phyloP scores from a whole-genome alignment of 75 land plant species.

The Selaginella tamariscina region DNA sequence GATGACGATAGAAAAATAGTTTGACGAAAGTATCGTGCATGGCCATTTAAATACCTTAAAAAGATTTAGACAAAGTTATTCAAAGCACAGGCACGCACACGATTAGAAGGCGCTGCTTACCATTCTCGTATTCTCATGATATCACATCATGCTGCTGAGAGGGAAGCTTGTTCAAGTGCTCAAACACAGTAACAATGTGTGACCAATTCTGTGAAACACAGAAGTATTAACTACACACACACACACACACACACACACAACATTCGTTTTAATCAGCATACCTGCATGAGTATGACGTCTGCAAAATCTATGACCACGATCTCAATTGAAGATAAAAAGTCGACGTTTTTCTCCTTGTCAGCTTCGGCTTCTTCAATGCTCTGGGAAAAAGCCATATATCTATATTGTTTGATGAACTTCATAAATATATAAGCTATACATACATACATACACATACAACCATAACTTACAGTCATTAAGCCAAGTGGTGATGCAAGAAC shows the following conservation, averaged over 20 bases:
- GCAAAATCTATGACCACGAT: conserved; percentile 77
- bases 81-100: too few species aligned
- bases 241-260: background rate
- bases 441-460: conserved; percentile 11
- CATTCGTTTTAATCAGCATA: conserved; percentile 7
- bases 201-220: conserved; percentile 68
- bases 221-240: background rate
- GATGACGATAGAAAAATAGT: conserved; percentile 52
- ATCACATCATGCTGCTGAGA: conserved; percentile 68
- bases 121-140: conserved; percentile 84
- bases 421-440: too few species aligned
- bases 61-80: background rate
- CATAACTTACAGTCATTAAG: conserved; percentile 47
- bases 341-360: conserved; percentile 70
- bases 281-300: conserved; percentile 91
- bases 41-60: conserved; percentile 75
- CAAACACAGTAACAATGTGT: conserved; percentile 48
- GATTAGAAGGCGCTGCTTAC: conserved; percentile 31
- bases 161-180: conserved; percentile 59
- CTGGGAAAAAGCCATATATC: conserved; percentile 28
- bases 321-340: conserved; percentile 95
- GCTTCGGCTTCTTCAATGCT: conserved; percentile 59
- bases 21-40: conserved; percentile 68
- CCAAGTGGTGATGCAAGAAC: conserved; percentile 89
- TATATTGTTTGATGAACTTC: too few species aligned